Base-by-base conservation (phyloP, 2,329 filamentous ascomycete species). In the Aspergillus texensis region DNA sequence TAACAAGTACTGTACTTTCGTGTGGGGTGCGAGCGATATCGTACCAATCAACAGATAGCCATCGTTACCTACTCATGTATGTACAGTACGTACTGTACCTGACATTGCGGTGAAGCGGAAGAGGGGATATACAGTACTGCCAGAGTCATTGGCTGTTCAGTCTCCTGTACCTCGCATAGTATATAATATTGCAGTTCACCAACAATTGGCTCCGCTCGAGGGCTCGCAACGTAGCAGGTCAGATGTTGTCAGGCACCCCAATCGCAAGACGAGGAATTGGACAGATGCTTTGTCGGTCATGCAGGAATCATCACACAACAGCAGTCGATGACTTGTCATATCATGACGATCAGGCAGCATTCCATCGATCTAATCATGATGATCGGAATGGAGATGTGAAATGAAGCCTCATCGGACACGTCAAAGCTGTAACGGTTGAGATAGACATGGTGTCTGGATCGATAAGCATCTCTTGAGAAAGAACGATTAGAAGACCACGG, bases 301-400 rank as follows among this genome's bases (percentile, higher is more conserved):
- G 52, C 52, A 54, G 52, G 30, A 54, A 54, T 32, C 52, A 53
- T 32, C 34, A 28, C 21, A 50, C 46, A 24, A 4, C 26, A 57
- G 54, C 21, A 36, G 10, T 28, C 6, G 12, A 32, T 14, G 34
- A 36, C 34, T 39, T 36, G n/a, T 48, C 46, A 26, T 32, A 21
- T 48, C 46, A 48, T 36, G 14, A 36, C 34, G 19, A 39, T 59
- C 45, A 32, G 60, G 60, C 46, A 46, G 54, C 61, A 62, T 62
- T 62, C 61, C 56, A 54, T 34, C 14, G 26, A 62, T 62, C 61
- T 62, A 62, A 59, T 62, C 61, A 53, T 41, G 46, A 54, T 54
- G 30, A 54, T 53, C 43, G 58, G 58, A 57, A 57, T 60, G 58
- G 24, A 41, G 32, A 26, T 30, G 46, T 48, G 48, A 52, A 30